phyloP scores from a whole-genome alignment of 2,329 filamentous ascomycete species.

The Fusarium sp. region DNA sequence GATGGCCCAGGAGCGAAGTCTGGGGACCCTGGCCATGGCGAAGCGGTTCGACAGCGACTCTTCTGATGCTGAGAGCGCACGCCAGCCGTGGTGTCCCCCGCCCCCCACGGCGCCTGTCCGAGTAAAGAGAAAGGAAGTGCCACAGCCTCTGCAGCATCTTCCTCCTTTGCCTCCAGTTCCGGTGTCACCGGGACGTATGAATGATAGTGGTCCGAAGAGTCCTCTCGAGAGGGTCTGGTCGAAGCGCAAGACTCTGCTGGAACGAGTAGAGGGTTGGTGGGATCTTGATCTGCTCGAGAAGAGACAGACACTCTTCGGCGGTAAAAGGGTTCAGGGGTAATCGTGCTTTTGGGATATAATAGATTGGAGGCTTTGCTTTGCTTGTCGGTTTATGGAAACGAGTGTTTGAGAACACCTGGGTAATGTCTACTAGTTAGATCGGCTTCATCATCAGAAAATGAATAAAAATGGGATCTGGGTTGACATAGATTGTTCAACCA shows the following conservation, averaged over 20 bases:
- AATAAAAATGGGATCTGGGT: constrained; percentile 26
- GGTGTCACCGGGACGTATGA: constrained; percentile 27
- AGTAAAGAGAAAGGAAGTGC: constrained; percentile 39
- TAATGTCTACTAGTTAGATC: constrained; percentile 47
- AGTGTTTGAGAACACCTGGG: constrained; percentile 16
- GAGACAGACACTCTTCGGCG: constrained; percentile 50
- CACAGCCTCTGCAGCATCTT: constrained; percentile 43
- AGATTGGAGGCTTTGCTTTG: constrained; percentile 25
- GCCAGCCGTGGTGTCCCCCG: constrained; percentile 47
- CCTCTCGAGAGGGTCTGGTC: constrained; percentile 45
- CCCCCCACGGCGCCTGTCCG: constrained; percentile 50
- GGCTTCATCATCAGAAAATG: constrained; percentile 25
- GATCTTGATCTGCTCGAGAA: constrained; percentile 61
- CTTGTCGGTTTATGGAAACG: constrained; percentile 11
- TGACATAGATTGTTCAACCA: constrained; percentile 12
- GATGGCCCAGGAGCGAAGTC: constrained; percentile 45
- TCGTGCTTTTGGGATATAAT: constrained; percentile 21
- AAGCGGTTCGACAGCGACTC: constrained; percentile 48
- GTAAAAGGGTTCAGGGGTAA: constrained; percentile 28
- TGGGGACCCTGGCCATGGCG: constrained; percentile 52
- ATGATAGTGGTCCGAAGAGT: constrained; percentile 32
- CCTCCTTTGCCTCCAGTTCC: constrained; percentile 46
- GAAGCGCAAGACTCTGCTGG: constrained; percentile 58
- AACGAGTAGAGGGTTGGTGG: constrained; percentile 65
- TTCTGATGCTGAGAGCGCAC: constrained; percentile 43